Percentiles rank a stretch among this genome's conserved stretches.
Evolutionary conservation across 176 grass and related monocot genomes (phyloP).

Genomic region (Puccinellia tenuiflora): DNA sequence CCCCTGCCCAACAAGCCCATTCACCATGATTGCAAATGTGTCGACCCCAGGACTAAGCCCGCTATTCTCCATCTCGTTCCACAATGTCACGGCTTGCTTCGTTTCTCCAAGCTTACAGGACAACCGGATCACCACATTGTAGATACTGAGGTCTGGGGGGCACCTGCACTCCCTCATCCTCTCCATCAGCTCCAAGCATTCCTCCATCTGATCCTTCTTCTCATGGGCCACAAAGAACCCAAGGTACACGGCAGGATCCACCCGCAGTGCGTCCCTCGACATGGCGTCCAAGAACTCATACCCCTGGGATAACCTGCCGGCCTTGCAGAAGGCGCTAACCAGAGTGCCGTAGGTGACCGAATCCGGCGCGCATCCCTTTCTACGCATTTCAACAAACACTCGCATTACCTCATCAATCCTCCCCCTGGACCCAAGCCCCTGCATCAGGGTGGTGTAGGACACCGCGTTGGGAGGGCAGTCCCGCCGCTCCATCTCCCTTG

Average conservation of each 20-base stretch:
- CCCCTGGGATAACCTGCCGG: conserved; percentile 53
- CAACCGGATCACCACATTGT: conserved; percentile 76
- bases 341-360: conserved; percentile 62
- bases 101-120: conserved; percentile 73
- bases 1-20: conserved; percentile 58
- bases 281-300: conserved; percentile 77
- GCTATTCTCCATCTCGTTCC: conserved; percentile 77
- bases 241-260: conserved; percentile 60
- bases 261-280: conserved; percentile 46
- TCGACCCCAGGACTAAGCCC: conserved; percentile 66
- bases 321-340: conserved; percentile 74
- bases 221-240: conserved; percentile 64
- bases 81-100: conserved; percentile 57
- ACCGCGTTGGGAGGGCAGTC: conserved; percentile 67
- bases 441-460: conserved; percentile 94
- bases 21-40: conserved; percentile 82
- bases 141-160: conserved; percentile 50
- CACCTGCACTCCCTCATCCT: conserved; percentile 62
- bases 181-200: conserved; percentile 81
- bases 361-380: conserved; percentile 57
- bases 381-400: conserved; percentile 97
- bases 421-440: conserved; percentile 65
- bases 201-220: conserved; percentile 81
- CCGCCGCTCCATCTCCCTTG: conserved; percentile 67
- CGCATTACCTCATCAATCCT: conserved; percentile 79